Evolutionary conservation across 202 grass and related monocot genomes (phyloP).

Genomic region (Carex arenaria): DNA sequence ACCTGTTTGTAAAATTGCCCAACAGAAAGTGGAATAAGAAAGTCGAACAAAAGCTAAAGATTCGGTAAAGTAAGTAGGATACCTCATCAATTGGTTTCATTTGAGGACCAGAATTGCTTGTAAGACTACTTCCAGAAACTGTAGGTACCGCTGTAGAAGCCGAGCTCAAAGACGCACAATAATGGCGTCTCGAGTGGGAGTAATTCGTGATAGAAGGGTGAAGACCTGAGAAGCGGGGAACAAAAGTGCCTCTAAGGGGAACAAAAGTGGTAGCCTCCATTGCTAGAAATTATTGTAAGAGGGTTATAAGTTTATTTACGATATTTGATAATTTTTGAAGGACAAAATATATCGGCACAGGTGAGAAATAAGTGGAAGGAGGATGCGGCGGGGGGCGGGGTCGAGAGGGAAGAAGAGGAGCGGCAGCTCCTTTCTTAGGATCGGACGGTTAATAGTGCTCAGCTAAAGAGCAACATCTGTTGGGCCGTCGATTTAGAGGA

Average conservation of each 20-base stretch:
- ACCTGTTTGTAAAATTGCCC: conserved; percentile 14
- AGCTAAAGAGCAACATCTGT: too few species aligned
- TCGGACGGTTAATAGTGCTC: too few species aligned
- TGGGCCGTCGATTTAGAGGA: too few species aligned
- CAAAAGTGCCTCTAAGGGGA: not conserved
- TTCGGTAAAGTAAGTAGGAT: not conserved
- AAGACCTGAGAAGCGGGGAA: not conserved
- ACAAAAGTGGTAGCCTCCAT: conserved; percentile 14
- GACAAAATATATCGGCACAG: not conserved
- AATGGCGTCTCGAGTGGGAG: not conserved
- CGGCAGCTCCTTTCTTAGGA: too few species aligned
- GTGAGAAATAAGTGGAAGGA: too few species aligned
- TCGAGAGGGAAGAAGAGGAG: too few species aligned
- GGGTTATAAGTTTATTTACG: not conserved
- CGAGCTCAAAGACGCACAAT: not conserved
- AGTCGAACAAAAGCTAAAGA: not conserved
- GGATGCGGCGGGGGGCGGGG: too few species aligned
- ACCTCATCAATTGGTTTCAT: conserved; percentile 9
- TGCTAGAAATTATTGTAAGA: not conserved
- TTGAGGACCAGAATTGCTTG: not conserved
- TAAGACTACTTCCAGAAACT: not conserved
- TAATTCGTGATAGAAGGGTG: not conserved
- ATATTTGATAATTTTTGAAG: not conserved
- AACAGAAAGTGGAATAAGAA: not conserved
- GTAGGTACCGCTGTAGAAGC: not conserved